Evolutionary conservation across 768 basidiomycete species (phyloP).

Genomic region (Xerocomellus intermedius): DNA sequence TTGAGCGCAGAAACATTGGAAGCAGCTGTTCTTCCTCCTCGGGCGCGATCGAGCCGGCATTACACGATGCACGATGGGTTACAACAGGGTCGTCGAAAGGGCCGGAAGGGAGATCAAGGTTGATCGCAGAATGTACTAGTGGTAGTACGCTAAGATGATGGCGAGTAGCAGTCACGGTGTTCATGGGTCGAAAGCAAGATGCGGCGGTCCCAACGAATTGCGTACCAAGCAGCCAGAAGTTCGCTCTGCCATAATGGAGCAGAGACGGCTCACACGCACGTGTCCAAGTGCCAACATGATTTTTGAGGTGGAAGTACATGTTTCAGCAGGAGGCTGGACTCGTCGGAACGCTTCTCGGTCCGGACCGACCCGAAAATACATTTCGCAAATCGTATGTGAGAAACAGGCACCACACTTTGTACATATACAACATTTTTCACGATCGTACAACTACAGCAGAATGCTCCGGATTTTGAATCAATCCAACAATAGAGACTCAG

Average conservation of each 20-base stretch:
- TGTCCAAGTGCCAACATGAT: not conserved
- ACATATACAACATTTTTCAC: too few relatives aligned
- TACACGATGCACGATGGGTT: constrained; percentile 21
- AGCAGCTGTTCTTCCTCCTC: constrained; percentile 22
- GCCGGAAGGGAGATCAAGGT: constrained; percentile 26
- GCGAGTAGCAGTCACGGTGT: not conserved
- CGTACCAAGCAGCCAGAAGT: not conserved
- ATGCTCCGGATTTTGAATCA: not conserved
- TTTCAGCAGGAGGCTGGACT: not conserved
- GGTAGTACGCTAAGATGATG: constrained; percentile 17
- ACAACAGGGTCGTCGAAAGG: constrained; percentile 18
- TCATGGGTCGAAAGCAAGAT: not conserved
- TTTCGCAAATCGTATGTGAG: too few relatives aligned
- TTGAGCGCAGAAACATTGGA: constrained; percentile 19
- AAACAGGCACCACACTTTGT: not conserved
- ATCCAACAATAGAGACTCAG: not conserved
- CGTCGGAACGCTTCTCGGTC: not conserved
- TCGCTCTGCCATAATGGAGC: not conserved
- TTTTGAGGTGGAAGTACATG: not conserved
- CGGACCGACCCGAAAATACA: not conserved
- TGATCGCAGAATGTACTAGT: constrained; percentile 25
- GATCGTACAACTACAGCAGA: not conserved
- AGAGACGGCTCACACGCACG: not conserved
- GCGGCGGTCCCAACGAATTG: too few relatives aligned
- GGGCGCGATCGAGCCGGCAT: not conserved